Evolutionary conservation across 345 rosid species (phyloP).

Genomic region (Salix arbutifolia): DNA sequence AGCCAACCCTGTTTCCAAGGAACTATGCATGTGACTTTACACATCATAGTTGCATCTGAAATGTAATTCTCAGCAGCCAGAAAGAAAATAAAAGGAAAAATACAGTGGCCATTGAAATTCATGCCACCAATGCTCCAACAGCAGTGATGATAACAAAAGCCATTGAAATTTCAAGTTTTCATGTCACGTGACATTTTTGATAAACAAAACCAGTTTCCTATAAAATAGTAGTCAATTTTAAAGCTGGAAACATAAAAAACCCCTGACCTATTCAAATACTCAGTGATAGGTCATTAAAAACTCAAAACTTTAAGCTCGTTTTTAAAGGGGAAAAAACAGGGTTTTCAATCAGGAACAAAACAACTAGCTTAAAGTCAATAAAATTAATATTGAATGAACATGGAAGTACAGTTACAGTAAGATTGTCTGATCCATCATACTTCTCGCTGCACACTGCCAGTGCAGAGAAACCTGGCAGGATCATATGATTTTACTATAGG

Average conservation of each 20-base stretch:
- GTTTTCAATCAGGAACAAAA: background rate
- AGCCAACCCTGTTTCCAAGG: background rate
- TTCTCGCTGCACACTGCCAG: constrained; percentile 98
- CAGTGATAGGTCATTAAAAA: background rate
- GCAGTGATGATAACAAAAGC: background rate
- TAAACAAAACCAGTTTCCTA: background rate
- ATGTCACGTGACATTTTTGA: background rate
- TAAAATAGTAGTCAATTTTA: background rate
- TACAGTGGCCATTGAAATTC: background rate
- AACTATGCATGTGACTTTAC: background rate
- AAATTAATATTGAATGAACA: background rate
- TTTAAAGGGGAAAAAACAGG: background rate
- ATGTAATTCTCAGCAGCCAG: background rate
- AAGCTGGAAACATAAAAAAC: background rate
- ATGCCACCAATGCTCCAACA: background rate
- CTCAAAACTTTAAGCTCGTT: background rate
- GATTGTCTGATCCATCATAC: constrained; percentile 89
- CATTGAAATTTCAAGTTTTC: background rate
- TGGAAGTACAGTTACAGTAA: background rate
- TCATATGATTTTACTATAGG: constrained; percentile 53
- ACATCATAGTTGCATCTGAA: background rate
- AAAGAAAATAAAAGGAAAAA: background rate
- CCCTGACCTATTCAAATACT: background rate
- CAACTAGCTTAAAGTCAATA: background rate
- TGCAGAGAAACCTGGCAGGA: constrained; percentile 98